Evolutionary conservation across 129 eudicot species (phyloP).

Genomic region (Centaurea solstitialis): DNA sequence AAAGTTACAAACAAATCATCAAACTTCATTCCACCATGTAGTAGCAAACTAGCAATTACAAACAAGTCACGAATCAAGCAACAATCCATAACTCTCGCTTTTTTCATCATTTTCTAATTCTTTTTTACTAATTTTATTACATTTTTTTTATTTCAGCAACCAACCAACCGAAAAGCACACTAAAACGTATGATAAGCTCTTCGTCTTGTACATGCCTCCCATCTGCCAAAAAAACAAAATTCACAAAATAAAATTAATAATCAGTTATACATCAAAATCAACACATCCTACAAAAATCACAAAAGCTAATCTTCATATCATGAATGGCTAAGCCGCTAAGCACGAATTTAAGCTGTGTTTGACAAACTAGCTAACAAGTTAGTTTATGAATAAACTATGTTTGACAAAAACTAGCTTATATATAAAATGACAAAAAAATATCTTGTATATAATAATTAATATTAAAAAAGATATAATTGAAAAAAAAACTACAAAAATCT

Average conservation of each 20-base stretch:
- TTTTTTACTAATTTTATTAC: conserved; percentile 18
- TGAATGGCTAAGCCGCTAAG: no score
- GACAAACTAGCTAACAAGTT: no score
- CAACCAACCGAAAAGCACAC: conserved; percentile 19
- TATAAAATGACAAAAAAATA: no score
- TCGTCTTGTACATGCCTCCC: conserved; percentile 14
- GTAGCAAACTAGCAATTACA: conserved; percentile 29
- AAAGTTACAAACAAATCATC: not conserved
- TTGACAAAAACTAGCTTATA: no score
- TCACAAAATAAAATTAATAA: not conserved
- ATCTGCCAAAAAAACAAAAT: conserved; percentile 21
- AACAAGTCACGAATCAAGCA: conserved; percentile 5
- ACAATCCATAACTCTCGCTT: conserved; percentile 6
- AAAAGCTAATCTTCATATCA: not conserved
- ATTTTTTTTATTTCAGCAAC: conserved; percentile 23
- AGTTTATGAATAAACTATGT: no score
- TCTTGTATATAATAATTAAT: no score
- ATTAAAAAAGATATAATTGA: no score
- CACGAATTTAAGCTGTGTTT: no score
- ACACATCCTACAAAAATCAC: not conserved
- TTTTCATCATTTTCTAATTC: not conserved
- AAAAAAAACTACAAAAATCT: no score
- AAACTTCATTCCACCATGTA: conserved; percentile 17
- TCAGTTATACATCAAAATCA: not conserved
- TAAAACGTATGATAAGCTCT: conserved; percentile 20